These are phyloP conservation scores for Lepidium aucheri DNA, from an alignment of 345 rosid species.

Conservation along the genomic window DNA sequence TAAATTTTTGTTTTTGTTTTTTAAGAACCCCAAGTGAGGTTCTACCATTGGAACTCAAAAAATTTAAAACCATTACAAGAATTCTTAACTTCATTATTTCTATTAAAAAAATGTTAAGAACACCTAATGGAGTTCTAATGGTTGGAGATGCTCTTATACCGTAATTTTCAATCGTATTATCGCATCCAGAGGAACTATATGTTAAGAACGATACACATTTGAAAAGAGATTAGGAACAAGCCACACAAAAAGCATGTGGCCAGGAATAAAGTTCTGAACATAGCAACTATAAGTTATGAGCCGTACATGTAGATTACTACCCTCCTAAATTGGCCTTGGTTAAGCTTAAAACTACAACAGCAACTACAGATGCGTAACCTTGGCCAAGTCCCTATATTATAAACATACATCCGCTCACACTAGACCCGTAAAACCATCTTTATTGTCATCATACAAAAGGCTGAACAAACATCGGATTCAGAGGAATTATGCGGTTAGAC, in stretches of 20 bases:
- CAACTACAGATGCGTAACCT: slow-evolving; percentile 4
- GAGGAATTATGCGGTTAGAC: not conserved
- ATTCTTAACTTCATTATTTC: too few species aligned
- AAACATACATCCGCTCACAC: not conserved
- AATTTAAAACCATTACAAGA: too few species aligned
- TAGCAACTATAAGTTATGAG: not conserved
- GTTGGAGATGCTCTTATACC: too few species aligned
- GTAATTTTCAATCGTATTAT: too few species aligned
- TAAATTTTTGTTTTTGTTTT: too few species aligned
- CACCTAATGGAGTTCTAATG: too few species aligned
- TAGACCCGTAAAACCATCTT: not conserved
- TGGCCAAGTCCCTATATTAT: not conserved
- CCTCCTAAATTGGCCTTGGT: not conserved
- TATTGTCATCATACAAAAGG: not conserved
- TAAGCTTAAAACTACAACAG: slow-evolving; percentile 2
- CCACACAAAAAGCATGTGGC: not conserved
- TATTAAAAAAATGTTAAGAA: too few species aligned
- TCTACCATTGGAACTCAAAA: too few species aligned
- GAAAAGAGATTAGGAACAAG: not conserved
- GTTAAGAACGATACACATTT: not conserved
- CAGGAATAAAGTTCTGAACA: not conserved
- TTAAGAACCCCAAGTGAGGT: too few species aligned
- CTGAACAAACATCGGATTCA: not conserved
- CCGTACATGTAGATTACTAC: not conserved
- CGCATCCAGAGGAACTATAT: too few species aligned